Conservation (phyloP, 148 eudicot genomes). For the Bassia scoparia region DNA sequence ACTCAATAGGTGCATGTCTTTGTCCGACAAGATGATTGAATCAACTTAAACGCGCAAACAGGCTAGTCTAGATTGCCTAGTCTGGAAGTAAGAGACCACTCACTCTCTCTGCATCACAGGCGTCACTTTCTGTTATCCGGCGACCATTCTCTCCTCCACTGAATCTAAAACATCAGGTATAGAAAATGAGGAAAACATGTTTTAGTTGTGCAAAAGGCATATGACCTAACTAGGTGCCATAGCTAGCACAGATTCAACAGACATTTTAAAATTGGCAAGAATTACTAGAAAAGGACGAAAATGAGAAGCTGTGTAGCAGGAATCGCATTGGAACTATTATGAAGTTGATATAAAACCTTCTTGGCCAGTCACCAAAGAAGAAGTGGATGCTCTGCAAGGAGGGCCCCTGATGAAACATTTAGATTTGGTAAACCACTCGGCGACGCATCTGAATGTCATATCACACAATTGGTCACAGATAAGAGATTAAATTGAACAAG, state of each 20-base stretch:
- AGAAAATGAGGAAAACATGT: neutral
- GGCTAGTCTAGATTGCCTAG: too few relatives aligned
- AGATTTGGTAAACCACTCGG: too few relatives aligned
- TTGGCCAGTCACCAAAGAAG: constrained; percentile 15
- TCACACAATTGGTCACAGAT: neutral
- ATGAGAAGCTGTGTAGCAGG: neutral
- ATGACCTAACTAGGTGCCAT: neutral
- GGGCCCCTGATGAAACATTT: constrained; percentile 15
- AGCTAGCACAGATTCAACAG: neutral
- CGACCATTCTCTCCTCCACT: too few relatives aligned
- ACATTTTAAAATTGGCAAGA: too few relatives aligned
- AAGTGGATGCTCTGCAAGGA: constrained; percentile 50
- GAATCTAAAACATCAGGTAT: accelerated
- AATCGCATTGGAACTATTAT: neutral
- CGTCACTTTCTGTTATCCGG: too few relatives aligned
- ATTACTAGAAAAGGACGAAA: too few relatives aligned
- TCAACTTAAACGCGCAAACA: too few relatives aligned
- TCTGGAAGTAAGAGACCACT: too few relatives aligned
- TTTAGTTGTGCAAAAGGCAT: neutral
- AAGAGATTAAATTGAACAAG: neutral
- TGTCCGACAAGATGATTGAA: too few relatives aligned
- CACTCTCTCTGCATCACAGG: too few relatives aligned
- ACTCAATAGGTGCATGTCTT: too few relatives aligned
- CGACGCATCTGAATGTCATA: neutral
- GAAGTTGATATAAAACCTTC: neutral